Conservation (phyloP, 208 protist species). For the Hexamita inflata region DNA sequence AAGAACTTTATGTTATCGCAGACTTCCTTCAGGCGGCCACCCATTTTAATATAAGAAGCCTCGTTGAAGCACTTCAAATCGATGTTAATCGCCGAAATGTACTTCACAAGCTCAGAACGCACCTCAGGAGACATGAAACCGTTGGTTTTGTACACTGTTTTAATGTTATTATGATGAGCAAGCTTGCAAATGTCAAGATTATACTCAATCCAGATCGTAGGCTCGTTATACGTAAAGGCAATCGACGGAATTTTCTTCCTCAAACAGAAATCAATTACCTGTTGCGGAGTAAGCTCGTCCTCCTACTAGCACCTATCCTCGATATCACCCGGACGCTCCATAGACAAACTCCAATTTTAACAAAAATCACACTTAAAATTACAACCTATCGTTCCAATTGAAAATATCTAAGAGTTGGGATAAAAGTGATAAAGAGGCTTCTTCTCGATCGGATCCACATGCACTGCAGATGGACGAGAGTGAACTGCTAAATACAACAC, state of each 20-base stretch:
- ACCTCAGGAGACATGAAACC: conserved; percentile 43
- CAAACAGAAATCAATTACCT: not conserved
- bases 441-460: conserved; percentile 45
- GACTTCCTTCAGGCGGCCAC: conserved; percentile 45
- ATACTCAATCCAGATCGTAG: conserved; percentile 51
- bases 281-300: conserved; percentile 10
- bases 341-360: conserved; percentile 32
- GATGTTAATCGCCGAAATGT: conserved; percentile 48
- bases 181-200: conserved; percentile 26
- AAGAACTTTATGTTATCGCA: conserved; percentile 36
- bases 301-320: not conserved
- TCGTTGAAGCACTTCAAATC: conserved; percentile 50
- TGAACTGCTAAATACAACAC: conserved; percentile 32
- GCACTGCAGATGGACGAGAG: conserved; percentile 16
- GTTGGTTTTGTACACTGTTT: conserved; percentile 51
- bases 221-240: conserved; percentile 54
- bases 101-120: conserved; percentile 28
- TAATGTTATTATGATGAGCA: conserved; percentile 37
- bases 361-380: conserved; percentile 44
- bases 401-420: conserved; percentile 26
- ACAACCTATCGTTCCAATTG: conserved; percentile 40
- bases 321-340: conserved; percentile 5
- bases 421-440: conserved; percentile 45
- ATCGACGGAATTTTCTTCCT: conserved; percentile 25
- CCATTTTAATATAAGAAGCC: conserved; percentile 47